Evolutionary conservation across 2,329 filamentous ascomycete genomes (phyloP).

Genomic region (Xylariaceae sp.): DNA sequence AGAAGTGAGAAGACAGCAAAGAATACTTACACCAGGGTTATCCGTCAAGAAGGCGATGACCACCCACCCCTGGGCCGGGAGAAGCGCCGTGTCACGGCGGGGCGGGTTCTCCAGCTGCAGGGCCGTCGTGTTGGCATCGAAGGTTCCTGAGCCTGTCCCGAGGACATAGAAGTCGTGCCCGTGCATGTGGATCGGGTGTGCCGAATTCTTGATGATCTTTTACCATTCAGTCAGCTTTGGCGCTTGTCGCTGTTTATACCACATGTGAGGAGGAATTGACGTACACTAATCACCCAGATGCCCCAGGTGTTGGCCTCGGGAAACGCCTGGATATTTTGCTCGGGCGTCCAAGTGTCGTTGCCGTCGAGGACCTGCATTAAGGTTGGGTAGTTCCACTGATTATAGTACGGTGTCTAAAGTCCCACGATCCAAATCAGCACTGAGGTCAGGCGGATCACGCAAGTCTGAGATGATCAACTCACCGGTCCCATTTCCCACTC

Average conservation of each 20-base stretch:
- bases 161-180: conserved; percentile 41
- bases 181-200: conserved; percentile 35
- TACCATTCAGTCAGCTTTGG: too few relatives aligned
- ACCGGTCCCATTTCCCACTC: neutral
- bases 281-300: conserved; percentile 2
- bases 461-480: neutral
- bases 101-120: conserved; percentile 40
- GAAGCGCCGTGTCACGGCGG: conserved; percentile 43
- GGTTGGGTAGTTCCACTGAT: conserved; percentile 19
- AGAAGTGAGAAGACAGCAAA: conserved; percentile 24
- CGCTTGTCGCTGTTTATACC: neutral
- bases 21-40: conserved; percentile 47
- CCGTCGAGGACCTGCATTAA: conserved; percentile 7
- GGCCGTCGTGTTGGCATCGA: conserved; percentile 23
- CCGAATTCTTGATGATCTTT: neutral
- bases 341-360: conserved; percentile 6
- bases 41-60: conserved; percentile 46
- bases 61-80: conserved; percentile 42
- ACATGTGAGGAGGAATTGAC: neutral
- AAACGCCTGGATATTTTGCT: conserved; percentile 2
- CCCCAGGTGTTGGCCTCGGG: conserved; percentile 7
- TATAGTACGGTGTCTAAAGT: conserved; percentile 29
- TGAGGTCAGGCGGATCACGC: too few relatives aligned
- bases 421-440: too few relatives aligned
- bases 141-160: conserved; percentile 25